Evolutionary conservation across 2,329 filamentous ascomycete species (phyloP), one percentile per base, ranked within the genome.

Genomic region (Fusarium marasasianum): DNA sequence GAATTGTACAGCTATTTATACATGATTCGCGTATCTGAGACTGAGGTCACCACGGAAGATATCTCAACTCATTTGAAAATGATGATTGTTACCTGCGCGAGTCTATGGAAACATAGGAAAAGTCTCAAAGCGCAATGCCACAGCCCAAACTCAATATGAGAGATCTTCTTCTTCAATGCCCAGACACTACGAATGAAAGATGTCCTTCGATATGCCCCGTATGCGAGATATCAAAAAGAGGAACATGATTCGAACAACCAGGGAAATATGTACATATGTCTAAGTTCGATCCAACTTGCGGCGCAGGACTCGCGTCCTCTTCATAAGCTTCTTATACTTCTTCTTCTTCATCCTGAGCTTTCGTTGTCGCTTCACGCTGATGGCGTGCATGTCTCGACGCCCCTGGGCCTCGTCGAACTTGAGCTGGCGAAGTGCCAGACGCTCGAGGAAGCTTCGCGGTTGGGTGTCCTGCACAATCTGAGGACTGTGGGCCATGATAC

Each of bases 341-440:
- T 98, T 96, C 91, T 98, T 99, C 93, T 99, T 99, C 95, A 99
- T 99, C 91, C 95, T 98, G 80, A 98, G 86, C 86, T 96, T 97
- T 81, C 95, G 89, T 84, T 97, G 94, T 83, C 96, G 90, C 88
- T 92, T 95, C 77, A 98, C 96, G 81, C 94, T 97, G 81, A 99
- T 94, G 73, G 94, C 90, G 70, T 92, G 85, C 92, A 98, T 95
- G 77, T 85, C 83, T 66, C 82, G 83, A 74, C 84, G 85, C 62
- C 84, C 84, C 72, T 87, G 84, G 58, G 85, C 84, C 63, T 90
- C 87, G 72, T 91, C 87, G 67, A 89, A 90, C 69, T 85, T 87
- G 77, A 90, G 82, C 82, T 92, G 89, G 72, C 92, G 89, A 79
- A 87, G 84, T 57, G 90, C 89, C 86, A 94, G 90, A 75, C 93